Conservation (phyloP, 192 early-diverging fungal species). For the Coemansia sp. region DNA sequence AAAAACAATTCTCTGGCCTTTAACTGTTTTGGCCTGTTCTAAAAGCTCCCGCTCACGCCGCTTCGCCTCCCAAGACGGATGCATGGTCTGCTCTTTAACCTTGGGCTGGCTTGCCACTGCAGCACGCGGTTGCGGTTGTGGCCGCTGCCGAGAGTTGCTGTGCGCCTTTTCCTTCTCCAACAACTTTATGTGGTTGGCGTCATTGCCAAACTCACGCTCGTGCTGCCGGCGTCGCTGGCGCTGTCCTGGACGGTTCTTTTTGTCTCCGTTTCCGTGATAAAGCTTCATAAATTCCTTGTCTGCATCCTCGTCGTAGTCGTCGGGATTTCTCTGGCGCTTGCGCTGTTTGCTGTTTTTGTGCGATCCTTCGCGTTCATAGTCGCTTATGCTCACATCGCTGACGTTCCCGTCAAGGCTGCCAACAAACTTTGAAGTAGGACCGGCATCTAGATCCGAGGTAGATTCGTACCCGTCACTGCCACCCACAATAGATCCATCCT, state of each 20-base stretch:
- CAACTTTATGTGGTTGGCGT: slow-evolving; percentile 61
- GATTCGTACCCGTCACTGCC: slow-evolving; percentile 17
- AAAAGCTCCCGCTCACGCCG: slow-evolving; percentile 41
- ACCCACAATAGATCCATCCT: background rate
- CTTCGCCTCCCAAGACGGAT: slow-evolving; percentile 54
- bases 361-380: background rate
- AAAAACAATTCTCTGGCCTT: slow-evolving; percentile 57
- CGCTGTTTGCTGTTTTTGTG: slow-evolving; percentile 25
- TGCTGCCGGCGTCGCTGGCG: slow-evolving; percentile 51
- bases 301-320: slow-evolving; percentile 35
- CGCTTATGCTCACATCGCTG: slow-evolving; percentile 12
- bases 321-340: slow-evolving; percentile 12
- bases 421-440: slow-evolving; percentile 26
- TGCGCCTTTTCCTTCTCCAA: slow-evolving; percentile 38
- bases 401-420: slow-evolving; percentile 19
- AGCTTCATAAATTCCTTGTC: slow-evolving; percentile 56
- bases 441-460: slow-evolving; percentile 18
- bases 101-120: slow-evolving; percentile 10
- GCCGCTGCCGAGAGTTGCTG: slow-evolving; percentile 22
- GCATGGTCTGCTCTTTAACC: slow-evolving; percentile 12
- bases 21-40: slow-evolving; percentile 51
- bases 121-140: slow-evolving; percentile 19
- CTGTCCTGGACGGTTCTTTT: slow-evolving; percentile 61
- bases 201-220: slow-evolving; percentile 56
- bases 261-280: slow-evolving; percentile 40